Evolutionary conservation across 306 rosid genomes (phyloP), one percentile per base, ranked within the genome.

Genomic region (Castanea crenata): DNA sequence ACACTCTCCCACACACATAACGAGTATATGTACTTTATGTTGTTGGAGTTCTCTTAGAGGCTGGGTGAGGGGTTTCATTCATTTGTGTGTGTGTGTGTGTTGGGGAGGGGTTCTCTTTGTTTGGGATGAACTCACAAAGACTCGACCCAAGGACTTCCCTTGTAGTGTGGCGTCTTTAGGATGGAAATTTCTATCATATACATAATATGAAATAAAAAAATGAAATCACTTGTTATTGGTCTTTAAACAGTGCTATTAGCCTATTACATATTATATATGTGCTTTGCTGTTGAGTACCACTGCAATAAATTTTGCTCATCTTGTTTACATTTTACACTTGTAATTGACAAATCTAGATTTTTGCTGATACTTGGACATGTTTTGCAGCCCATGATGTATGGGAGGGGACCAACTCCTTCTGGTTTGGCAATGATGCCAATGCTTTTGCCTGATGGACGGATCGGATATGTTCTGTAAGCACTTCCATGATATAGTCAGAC

Each of bases 391-490:
- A 21, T 91, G 87, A 83, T 95, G 46, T 89, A 92, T 91, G 99
- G 99, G 80, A 84, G 89, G 72, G 97, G 97, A 82, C 90, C 89
- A 41, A 72, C 86, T 74, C 97, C 95, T 32, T 32, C 91, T 41
- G 97, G 97, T 71, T 90, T 95, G 97, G 88, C 97, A 82, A 95
- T 92, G 99, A 91, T 95, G 97, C 98, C 99, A 54, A 95, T 95
- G 97, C 92, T 95, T 86, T 86, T 92, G 46, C 96, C 97, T 65
- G 98, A 95, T 76, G 99, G 99, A 46, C 90, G 94, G 76, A 88
- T 95, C 29, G 99, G 96, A 84, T 92, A 95, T 87, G 97, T 95
- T 88, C 74, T 95, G 99, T 95, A 88, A 95, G 97, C 81, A 79
- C 82, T 69, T 78, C 32, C 34, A 41, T 35, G 11, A 74, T 63